Conservation (phyloP, 805 yeast genomes). For the Phaffomyces antillensis region DNA sequence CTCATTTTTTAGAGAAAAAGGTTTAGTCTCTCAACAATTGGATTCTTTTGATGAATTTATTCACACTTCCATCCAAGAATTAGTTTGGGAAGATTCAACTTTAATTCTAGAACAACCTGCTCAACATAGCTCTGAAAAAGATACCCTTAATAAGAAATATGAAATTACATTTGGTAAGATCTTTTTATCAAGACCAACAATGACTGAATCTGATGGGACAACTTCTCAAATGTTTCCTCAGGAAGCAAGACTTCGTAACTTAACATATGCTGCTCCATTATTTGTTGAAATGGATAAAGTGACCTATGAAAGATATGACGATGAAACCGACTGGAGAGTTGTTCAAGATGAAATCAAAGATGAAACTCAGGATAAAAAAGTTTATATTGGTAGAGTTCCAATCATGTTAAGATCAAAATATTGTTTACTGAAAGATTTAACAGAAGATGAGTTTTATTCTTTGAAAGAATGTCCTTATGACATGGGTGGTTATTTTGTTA, state of each 20-base stretch:
- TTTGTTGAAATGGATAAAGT: slow-evolving; percentile 94
- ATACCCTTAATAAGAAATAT: slow-evolving; percentile 84
- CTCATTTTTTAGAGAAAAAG: slow-evolving; percentile 92
- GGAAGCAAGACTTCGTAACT: slow-evolving; percentile 92
- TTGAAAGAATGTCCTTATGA: slow-evolving; percentile 98
- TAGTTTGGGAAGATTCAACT: slow-evolving; percentile 92
- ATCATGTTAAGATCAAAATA: slow-evolving; percentile 96
- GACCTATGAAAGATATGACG: slow-evolving; percentile 78
- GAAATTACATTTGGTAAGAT: slow-evolving; percentile 98
- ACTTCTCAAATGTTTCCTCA: slow-evolving; percentile 98
- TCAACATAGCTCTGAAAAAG: slow-evolving; percentile 88
- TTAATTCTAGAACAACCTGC: slow-evolving; percentile 96
- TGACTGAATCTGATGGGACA: slow-evolving; percentile 99
- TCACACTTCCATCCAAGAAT: slow-evolving; percentile 92
- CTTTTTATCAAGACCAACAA: slow-evolving; percentile 92
- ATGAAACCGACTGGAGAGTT: slow-evolving; percentile 54
- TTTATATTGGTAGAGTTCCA: slow-evolving; percentile 94
- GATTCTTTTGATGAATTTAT: slow-evolving; percentile 98
- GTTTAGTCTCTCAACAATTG: slow-evolving; percentile 94
- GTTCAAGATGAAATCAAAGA: slow-evolving; percentile 50
- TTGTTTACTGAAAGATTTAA: slow-evolving; percentile 83
- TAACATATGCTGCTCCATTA: slow-evolving; percentile 93
- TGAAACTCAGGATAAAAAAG: slow-evolving; percentile 71
- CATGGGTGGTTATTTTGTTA: slow-evolving; percentile 99
- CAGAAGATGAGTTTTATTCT: slow-evolving; percentile 90